Conservation (phyloP, 495 filamentous ascomycete species). For the Talaromyces ruber region DNA sequence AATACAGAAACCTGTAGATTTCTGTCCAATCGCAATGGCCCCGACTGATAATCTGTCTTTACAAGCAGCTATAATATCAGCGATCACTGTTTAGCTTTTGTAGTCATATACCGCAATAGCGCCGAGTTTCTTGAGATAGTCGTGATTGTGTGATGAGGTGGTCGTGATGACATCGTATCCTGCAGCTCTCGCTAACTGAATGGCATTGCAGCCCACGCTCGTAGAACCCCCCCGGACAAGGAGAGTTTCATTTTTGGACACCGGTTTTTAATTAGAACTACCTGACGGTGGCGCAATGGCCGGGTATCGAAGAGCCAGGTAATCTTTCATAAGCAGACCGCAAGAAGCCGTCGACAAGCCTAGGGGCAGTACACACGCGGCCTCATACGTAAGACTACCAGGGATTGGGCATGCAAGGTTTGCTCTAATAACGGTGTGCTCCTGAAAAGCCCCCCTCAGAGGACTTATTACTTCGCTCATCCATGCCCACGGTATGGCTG, state of each 20-base stretch:
- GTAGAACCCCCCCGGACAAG: constrained; percentile 54
- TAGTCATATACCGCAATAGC: constrained; percentile 37
- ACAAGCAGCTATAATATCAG: neutral
- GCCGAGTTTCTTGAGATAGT: constrained; percentile 32
- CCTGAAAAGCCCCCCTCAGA: constrained; percentile 35
- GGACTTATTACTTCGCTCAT: constrained; percentile 10
- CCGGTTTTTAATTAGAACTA: neutral
- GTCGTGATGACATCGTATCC: constrained; percentile 38
- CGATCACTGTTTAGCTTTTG: constrained; percentile 23
- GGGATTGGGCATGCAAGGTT: constrained; percentile 38
- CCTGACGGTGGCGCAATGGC: constrained; percentile 13
- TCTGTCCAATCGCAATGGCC: neutral
- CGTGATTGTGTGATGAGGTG: constrained; percentile 32
- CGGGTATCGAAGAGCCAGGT: constrained; percentile 30
- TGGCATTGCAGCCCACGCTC: constrained; percentile 35
- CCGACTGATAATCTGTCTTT: neutral
- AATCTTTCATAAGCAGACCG: constrained; percentile 35
- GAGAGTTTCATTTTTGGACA: constrained; percentile 25
- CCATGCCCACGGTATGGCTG: constrained; percentile 1
- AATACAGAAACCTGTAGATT: neutral
- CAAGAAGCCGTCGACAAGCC: constrained; percentile 44
- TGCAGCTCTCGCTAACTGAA: constrained; percentile 30
- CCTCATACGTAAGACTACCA: constrained; percentile 29
- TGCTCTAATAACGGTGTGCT: constrained; percentile 30
- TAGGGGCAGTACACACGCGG: constrained; percentile 44